A percentile compares a stretch with the other conserved stretches of the same genome.
Conservation (phyloP, 441 rosid species). For the Pelargonium fulgidum region DNA sequence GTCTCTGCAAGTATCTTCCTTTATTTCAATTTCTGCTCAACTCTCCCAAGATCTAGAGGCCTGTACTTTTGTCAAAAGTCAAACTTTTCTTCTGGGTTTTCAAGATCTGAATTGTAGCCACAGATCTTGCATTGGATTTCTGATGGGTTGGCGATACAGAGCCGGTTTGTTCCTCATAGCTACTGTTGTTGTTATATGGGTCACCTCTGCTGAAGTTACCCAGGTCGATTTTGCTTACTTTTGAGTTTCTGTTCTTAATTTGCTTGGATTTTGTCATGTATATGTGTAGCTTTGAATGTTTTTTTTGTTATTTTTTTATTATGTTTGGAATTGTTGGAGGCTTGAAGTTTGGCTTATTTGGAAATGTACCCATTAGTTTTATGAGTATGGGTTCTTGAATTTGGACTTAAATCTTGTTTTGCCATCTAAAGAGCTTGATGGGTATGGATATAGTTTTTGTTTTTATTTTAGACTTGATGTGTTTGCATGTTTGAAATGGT, state of each 20-base stretch:
- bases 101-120: not conserved
- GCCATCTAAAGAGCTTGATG: not conserved
- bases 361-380: no score
- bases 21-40: not conserved
- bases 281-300: not conserved
- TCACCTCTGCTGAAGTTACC: slow-evolving; percentile 97
- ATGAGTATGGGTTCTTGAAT: not conserved
- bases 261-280: not conserved
- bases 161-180: slow-evolving; percentile 82
- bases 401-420: not conserved
- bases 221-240: slow-evolving; percentile 42
- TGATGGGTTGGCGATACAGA: slow-evolving; percentile 79
- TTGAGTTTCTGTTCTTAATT: slow-evolving; percentile 3
- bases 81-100: slow-evolving; percentile 25
- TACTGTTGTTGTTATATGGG: slow-evolving; percentile 95
- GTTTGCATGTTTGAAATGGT: not conserved
- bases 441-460: not conserved
- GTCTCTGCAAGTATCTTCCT: slow-evolving; percentile 8
- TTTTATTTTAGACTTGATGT: not conserved
- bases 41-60: slow-evolving; percentile 16
- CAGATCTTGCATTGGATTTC: slow-evolving; percentile 1
- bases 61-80: not conserved
- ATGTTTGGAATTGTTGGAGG: not conserved
- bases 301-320: not conserved
- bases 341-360: no score